phyloP scores from a whole-genome alignment of 2,329 filamentous ascomycete genomes.

The Emergomyces pasteurianus region DNA sequence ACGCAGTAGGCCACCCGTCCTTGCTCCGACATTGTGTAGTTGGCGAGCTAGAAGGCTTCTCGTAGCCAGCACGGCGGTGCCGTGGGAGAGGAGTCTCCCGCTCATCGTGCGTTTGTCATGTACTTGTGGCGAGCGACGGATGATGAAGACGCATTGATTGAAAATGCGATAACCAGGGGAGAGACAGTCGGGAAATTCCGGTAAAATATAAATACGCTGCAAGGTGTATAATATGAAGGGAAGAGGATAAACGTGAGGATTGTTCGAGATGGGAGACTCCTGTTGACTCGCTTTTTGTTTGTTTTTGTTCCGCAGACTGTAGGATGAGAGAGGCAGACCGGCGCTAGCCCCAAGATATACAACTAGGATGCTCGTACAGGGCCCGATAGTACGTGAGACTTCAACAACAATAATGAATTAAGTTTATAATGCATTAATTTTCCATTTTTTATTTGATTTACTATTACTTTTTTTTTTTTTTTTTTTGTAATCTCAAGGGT shows the following conservation, averaged over 20 bases:
- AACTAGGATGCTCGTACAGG: too few species aligned
- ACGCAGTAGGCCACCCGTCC: constrained; percentile 57
- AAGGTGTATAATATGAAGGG: background rate
- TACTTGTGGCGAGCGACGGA: background rate
- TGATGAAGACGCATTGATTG: background rate
- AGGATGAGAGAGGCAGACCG: too few species aligned
- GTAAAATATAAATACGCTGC: background rate
- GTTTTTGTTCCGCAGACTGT: background rate
- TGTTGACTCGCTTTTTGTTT: background rate
- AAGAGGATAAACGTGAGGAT: background rate
- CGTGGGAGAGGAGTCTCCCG: constrained; percentile 63
- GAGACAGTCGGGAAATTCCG: background rate
- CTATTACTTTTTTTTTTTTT: too few species aligned
- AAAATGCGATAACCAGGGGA: background rate
- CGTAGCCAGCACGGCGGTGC: constrained; percentile 55
- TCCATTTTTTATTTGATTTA: too few species aligned
- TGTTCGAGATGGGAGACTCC: background rate
- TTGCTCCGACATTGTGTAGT: constrained; percentile 48
- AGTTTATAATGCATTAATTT: too few species aligned
- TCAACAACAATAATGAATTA: too few species aligned
- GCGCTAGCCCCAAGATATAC: background rate
- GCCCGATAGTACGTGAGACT: too few species aligned
- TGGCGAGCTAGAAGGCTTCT: constrained; percentile 49
- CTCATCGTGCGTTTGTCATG: constrained; percentile 46
- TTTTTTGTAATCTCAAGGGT: too few species aligned